phyloP scores from a whole-genome alignment of 2,329 filamentous ascomycete genomes.

The Beauveria sp. region DNA sequence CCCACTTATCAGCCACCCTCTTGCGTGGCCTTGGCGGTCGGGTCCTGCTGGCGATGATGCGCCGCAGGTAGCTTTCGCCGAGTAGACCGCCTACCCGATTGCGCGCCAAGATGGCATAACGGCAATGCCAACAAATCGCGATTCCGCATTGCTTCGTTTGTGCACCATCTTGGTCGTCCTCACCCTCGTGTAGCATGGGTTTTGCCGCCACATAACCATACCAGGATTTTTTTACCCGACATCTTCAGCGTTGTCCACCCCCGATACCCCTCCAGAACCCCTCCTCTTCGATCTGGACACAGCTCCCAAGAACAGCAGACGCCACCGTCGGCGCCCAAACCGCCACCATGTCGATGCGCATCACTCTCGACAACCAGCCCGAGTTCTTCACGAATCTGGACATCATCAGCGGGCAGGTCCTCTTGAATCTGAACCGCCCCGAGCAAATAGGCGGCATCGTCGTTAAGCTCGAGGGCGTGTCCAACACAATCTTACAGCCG shows the following conservation, averaged over 20 bases:
- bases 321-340: slow-evolving; percentile 3
- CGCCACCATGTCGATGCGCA: slow-evolving; percentile 55
- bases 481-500: slow-evolving; percentile 55
- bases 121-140: background rate
- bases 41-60: background rate
- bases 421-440: slow-evolving; percentile 52
- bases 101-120: background rate
- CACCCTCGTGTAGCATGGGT: background rate
- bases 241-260: background rate
- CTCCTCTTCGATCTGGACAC: background rate
- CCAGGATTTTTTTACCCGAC: background rate
- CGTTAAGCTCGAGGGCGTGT: slow-evolving; percentile 79
- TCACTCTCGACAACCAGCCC: slow-evolving; percentile 58
- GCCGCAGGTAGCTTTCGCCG: background rate
- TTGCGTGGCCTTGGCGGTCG: background rate
- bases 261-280: background rate
- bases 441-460: slow-evolving; percentile 66
- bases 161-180: background rate
- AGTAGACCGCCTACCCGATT: slow-evolving; percentile 6
- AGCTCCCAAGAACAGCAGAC: background rate
- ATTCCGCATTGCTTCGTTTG: background rate
- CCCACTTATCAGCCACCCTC: slow-evolving; percentile 7
- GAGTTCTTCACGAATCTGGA: slow-evolving; percentile 77
- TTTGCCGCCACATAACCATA: background rate
- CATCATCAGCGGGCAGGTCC: slow-evolving; percentile 54